Percentiles rank a stretch among this genome's conserved stretches.
Conservation (phyloP, 1,284 basidiomycete species). For the Cystobasidium pallidum region DNA sequence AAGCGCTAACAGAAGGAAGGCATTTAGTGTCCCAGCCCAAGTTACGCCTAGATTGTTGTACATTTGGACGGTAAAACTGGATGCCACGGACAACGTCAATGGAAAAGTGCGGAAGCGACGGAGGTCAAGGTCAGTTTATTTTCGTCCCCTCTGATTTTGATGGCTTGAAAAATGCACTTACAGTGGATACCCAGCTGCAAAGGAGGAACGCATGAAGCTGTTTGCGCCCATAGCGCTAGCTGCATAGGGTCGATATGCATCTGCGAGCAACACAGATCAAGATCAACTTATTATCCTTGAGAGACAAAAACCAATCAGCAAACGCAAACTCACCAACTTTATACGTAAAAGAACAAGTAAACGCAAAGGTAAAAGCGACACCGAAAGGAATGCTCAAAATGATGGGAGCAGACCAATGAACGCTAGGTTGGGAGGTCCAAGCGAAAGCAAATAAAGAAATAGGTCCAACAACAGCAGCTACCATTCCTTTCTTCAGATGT, state of each 20-base stretch:
- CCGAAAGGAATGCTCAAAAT: conserved; percentile 63
- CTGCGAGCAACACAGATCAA: conserved; percentile 48
- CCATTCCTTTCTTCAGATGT: conserved; percentile 67
- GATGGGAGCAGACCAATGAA: conserved; percentile 31
- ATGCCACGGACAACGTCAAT: not conserved
- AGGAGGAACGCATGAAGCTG: conserved; percentile 66
- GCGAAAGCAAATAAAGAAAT: conserved; percentile 53
- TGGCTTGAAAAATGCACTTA: too few relatives aligned
- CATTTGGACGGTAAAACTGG: conserved; percentile 42
- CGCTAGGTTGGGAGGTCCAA: conserved; percentile 28
- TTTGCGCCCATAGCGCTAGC: conserved; percentile 76
- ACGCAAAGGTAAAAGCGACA: conserved; percentile 66
- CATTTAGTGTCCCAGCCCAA: conserved; percentile 55
- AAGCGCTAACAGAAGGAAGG: conserved; percentile 54
- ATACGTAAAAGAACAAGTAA: conserved; percentile 61
- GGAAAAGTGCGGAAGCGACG: not conserved
- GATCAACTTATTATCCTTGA: not conserved
- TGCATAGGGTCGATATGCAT: conserved; percentile 74
- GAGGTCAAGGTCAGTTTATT: too few relatives aligned
- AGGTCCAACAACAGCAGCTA: conserved; percentile 70
- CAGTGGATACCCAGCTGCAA: conserved; percentile 63
- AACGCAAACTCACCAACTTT: conserved; percentile 28
- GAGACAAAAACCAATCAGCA: conserved; percentile 57
- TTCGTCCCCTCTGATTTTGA: too few relatives aligned
- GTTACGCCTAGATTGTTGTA: conserved; percentile 50